Evolutionary conservation across 176 grass and related monocot species (phyloP).

Genomic region (Cymbopogon citratus): DNA sequence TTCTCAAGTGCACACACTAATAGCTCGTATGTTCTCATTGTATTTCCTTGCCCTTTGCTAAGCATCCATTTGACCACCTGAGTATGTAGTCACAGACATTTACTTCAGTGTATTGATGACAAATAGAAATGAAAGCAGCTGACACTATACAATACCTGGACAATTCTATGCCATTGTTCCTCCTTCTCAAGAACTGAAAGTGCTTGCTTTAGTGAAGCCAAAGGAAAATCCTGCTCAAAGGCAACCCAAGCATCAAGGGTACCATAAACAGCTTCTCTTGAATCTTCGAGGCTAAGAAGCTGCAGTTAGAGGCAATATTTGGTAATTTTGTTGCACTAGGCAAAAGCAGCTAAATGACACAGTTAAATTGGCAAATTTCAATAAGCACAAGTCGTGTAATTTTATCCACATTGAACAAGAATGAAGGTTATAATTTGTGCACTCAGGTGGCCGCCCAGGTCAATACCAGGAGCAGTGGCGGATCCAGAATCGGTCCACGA

Average conservation of each 20-base stretch:
- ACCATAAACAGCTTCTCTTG: constrained; percentile 75
- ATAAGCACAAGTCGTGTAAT: background rate
- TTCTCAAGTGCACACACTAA: constrained; percentile 83
- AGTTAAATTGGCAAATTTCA: background rate
- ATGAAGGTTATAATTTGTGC: background rate
- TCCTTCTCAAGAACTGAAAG: constrained; percentile 74
- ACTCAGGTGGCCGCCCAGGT: background rate
- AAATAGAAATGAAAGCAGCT: constrained; percentile 18
- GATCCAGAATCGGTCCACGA: too few species aligned
- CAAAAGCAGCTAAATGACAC: background rate
- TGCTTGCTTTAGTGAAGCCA: constrained; percentile 59
- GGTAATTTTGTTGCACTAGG: background rate
- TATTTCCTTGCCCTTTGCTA: constrained; percentile 95
- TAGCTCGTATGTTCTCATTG: constrained; percentile 72
- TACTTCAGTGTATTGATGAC: constrained; percentile 6
- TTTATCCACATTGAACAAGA: background rate
- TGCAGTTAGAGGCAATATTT: constrained; percentile 24
- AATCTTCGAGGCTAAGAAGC: constrained; percentile 76
- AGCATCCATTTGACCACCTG: constrained; percentile 94
- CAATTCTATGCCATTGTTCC: constrained; percentile 90
- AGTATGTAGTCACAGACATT: background rate
- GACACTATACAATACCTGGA: constrained; percentile 45
- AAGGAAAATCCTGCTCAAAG: constrained; percentile 67
- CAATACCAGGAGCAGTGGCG: too few species aligned
- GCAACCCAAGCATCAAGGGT: constrained; percentile 94